These are phyloP conservation scores for Hypoxylon sp. DNA, from an alignment of 2,329 filamentous ascomycete genomes.

Conservation along the genomic window DNA sequence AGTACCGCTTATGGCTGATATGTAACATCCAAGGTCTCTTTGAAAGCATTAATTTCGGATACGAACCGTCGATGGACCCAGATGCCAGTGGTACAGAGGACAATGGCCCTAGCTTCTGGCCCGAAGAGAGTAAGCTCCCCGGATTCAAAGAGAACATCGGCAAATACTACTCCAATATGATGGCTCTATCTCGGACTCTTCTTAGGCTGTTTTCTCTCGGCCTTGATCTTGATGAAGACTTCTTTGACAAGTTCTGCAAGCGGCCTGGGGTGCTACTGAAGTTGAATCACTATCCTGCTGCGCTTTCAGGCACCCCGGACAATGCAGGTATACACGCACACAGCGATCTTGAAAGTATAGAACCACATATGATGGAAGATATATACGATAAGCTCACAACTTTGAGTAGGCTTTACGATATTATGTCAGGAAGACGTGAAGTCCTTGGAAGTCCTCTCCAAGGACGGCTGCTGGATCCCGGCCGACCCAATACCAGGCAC, in stretches of 20 bases:
- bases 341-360: too few species aligned
- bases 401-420: too few species aligned
- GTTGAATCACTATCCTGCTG: background rate
- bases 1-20: background rate
- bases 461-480: too few species aligned
- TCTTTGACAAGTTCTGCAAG: constrained; percentile 5
- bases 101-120: background rate
- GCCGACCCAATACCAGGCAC: too few species aligned
- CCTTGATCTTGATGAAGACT: background rate
- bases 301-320: background rate
- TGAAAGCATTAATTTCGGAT: constrained; percentile 1
- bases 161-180: constrained; percentile 1
- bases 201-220: background rate
- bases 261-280: background rate
- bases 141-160: background rate
- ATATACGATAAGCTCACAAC: too few species aligned
- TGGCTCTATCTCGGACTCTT: background rate
- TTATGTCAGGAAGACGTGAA: too few species aligned
- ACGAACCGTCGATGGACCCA: background rate
- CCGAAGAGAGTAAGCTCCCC: background rate
- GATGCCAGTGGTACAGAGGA: background rate
- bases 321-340: background rate
- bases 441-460: too few species aligned
- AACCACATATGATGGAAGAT: too few species aligned
- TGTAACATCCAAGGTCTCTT: background rate